Evolutionary conservation across 1,139 yeast genomes (phyloP).

Genomic region (Pichia sp.): DNA sequence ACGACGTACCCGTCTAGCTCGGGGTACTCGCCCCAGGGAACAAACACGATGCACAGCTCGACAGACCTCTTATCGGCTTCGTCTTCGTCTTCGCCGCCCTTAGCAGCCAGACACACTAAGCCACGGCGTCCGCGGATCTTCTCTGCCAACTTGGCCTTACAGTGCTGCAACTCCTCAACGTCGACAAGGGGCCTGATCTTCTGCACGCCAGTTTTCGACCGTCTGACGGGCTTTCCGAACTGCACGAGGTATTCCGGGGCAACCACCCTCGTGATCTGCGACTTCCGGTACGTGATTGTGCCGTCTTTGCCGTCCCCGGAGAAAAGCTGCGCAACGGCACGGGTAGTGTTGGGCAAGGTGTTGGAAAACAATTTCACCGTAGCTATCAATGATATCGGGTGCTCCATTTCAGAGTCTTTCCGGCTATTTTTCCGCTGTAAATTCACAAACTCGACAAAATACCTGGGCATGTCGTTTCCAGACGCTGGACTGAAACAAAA

Average conservation of each 20-base stretch:
- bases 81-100: background rate
- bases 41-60: constrained; percentile 14
- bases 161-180: background rate
- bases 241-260: constrained; percentile 17
- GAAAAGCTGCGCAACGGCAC: constrained; percentile 3
- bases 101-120: constrained; percentile 10
- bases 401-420: background rate
- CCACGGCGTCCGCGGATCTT: constrained; percentile 9
- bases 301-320: background rate
- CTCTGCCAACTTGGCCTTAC: background rate
- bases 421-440: background rate
- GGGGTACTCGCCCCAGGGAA: constrained; percentile 13
- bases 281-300: constrained; percentile 8
- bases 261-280: constrained; percentile 12
- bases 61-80: background rate
- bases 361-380: constrained; percentile 13
- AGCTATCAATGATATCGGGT: background rate
- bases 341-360: constrained; percentile 10
- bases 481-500: too few relatives aligned
- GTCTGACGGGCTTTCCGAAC: constrained; percentile 14
- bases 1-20: constrained; percentile 13
- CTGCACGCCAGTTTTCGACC: background rate
- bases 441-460: constrained; percentile 13
- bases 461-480: constrained; percentile 10
- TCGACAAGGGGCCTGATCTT: background rate